Evolutionary conservation across 345 rosid species (phyloP).

Genomic region (Tarenaya hassleriana): DNA sequence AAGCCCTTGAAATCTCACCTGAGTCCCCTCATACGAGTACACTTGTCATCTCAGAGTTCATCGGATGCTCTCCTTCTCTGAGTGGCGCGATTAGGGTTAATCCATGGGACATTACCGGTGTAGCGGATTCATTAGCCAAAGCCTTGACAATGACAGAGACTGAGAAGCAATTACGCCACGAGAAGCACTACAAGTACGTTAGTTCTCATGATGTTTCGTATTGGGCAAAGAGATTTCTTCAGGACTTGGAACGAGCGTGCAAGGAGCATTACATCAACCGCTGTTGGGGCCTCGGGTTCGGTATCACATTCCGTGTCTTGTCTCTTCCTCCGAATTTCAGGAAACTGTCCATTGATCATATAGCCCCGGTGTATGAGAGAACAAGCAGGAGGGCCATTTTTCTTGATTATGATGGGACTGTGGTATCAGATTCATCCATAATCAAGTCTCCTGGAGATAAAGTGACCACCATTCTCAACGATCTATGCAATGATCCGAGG

Average conservation of each 20-base stretch:
- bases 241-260: constrained; percentile 71
- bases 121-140: constrained; percentile 52
- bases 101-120: constrained; percentile 76
- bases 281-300: constrained; percentile 79
- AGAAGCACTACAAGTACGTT: constrained; percentile 68
- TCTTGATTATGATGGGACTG: constrained; percentile 74
- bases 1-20: constrained; percentile 37
- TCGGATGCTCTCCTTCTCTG: constrained; percentile 81
- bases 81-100: constrained; percentile 82
- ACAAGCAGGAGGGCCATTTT: constrained; percentile 68
- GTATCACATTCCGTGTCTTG: constrained; percentile 60
- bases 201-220: constrained; percentile 68
- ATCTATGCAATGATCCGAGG: constrained; percentile 55
- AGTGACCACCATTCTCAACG: constrained; percentile 46
- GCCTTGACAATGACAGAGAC: constrained; percentile 53
- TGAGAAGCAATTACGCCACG: constrained; percentile 68
- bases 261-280: constrained; percentile 62
- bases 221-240: constrained; percentile 70
- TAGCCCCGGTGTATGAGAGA: constrained; percentile 48
- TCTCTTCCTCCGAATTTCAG: constrained; percentile 70
- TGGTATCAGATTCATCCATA: constrained; percentile 55
- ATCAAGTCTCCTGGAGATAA: constrained; percentile 52
- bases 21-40: constrained; percentile 55
- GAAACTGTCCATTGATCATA: constrained; percentile 51
- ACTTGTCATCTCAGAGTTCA: constrained; percentile 80